Evolutionary conservation across 257 asterid genomes (phyloP).

Genomic region (Nicotiana sylvestris): DNA sequence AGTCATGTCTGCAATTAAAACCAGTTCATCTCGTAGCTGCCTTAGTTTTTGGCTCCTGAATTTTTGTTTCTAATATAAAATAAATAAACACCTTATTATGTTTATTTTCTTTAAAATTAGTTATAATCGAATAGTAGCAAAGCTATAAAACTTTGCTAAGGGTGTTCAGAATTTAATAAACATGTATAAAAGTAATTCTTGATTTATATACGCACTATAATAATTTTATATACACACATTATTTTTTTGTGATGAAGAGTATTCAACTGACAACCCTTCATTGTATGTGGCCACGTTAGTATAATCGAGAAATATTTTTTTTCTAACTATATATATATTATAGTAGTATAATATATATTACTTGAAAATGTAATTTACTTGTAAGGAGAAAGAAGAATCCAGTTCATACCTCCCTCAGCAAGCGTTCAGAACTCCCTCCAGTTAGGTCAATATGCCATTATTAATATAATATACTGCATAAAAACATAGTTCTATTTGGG

Average conservation of each 20-base stretch:
- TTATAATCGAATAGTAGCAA: not conserved
- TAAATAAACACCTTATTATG: not conserved
- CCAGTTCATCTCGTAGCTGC: not conserved
- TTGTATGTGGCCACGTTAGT: too few species aligned
- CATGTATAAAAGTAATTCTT: too few species aligned
- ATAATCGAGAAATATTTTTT: not conserved
- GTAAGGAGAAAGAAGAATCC: not conserved
- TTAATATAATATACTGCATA: not conserved
- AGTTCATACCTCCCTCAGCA: not conserved
- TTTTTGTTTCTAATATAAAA: not conserved
- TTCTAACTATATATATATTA: too few species aligned
- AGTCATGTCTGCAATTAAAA: not conserved
- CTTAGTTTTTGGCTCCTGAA: not conserved
- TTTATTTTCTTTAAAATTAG: not conserved
- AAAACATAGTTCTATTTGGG: not conserved
- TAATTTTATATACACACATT: too few species aligned
- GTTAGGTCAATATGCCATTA: not conserved
- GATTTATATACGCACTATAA: too few species aligned
- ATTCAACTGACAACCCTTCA: too few species aligned
- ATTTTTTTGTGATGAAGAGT: too few species aligned
- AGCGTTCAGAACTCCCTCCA: not conserved
- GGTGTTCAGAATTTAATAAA: too few species aligned
- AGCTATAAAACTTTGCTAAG: too few species aligned
- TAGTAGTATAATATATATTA: not conserved
- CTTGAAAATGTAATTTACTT: not conserved